These are phyloP conservation scores for Daldinia grandis DNA, from an alignment of 495 filamentous ascomycete species.

Conservation along the genomic window DNA sequence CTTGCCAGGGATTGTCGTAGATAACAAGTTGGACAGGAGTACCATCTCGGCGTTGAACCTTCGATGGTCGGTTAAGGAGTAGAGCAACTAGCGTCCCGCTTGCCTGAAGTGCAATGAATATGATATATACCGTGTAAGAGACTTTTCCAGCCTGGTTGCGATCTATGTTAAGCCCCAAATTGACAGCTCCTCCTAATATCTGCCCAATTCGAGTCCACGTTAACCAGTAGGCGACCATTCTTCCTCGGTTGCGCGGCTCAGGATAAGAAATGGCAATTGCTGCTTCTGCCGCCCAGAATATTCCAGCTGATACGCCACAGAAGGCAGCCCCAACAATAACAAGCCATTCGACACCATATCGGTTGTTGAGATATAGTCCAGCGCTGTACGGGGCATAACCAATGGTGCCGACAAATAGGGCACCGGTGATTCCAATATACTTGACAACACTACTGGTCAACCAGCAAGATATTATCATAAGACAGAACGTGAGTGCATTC, in stretches of 20 bases:
- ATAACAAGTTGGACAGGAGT: slow-evolving; percentile 61
- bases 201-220: slow-evolving; percentile 68
- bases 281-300: slow-evolving; percentile 74
- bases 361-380: slow-evolving; percentile 72
- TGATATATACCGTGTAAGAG: slow-evolving; percentile 65
- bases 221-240: slow-evolving; percentile 69
- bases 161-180: slow-evolving; percentile 66
- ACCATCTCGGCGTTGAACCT: slow-evolving; percentile 67
- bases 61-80: slow-evolving; percentile 59
- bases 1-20: slow-evolving; percentile 54
- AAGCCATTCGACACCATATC: slow-evolving; percentile 69
- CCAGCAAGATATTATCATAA: slow-evolving; percentile 70
- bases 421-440: slow-evolving; percentile 70
- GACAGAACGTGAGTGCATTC: slow-evolving; percentile 72
- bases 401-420: slow-evolving; percentile 70
- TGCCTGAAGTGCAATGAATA: slow-evolving; percentile 70
- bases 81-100: slow-evolving; percentile 63
- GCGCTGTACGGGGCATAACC: slow-evolving; percentile 73
- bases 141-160: slow-evolving; percentile 64
- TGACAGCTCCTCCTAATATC: slow-evolving; percentile 71
- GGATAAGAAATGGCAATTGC: slow-evolving; percentile 73
- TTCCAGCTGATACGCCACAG: slow-evolving; percentile 69
- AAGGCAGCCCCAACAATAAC: slow-evolving; percentile 69
- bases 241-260: slow-evolving; percentile 68
- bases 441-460: slow-evolving; percentile 62